Conservation (phyloP, 441 rosid species). For the Erodium texanum region DNA sequence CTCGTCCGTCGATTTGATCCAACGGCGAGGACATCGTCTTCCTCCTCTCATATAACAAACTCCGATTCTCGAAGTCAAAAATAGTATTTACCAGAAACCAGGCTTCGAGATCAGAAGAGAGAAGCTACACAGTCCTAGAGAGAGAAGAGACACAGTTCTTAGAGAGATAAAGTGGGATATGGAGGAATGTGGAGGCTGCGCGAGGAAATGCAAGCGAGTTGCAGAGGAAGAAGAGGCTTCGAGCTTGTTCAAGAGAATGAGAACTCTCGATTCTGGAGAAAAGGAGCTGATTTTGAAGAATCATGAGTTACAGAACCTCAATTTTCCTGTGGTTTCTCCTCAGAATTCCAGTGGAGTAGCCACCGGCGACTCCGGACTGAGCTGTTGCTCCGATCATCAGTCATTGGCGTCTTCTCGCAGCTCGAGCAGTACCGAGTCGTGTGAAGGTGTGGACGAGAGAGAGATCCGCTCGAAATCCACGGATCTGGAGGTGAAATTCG, state of each 20-base stretch:
- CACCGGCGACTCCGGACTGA: neutral
- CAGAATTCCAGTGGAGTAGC: neutral
- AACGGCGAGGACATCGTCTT: neutral
- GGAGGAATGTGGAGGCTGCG: neutral
- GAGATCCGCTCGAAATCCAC: neutral
- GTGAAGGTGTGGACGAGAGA: neutral
- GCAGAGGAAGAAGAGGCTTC: neutral
- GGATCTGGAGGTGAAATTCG: neutral
- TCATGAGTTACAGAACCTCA: neutral
- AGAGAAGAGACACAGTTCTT: too few species aligned
- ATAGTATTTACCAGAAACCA: neutral
- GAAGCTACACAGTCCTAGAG: neutral
- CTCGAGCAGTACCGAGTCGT: neutral
- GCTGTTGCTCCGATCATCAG: neutral
- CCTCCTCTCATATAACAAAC: neutral
- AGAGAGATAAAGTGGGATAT: neutral
- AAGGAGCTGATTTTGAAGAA: neutral
- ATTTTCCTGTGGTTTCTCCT: neutral
- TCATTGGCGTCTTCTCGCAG: neutral
- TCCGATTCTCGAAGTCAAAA: neutral
- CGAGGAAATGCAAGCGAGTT: neutral
- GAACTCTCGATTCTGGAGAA: constrained; percentile 4
- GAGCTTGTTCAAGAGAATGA: constrained; percentile 1
- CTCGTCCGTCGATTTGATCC: neutral
- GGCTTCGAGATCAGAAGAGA: neutral